Percentiles rank a stretch among this genome's conserved stretches.
phyloP scores from a whole-genome alignment of 139 green algal species.

The Haematococcus sp. region DNA sequence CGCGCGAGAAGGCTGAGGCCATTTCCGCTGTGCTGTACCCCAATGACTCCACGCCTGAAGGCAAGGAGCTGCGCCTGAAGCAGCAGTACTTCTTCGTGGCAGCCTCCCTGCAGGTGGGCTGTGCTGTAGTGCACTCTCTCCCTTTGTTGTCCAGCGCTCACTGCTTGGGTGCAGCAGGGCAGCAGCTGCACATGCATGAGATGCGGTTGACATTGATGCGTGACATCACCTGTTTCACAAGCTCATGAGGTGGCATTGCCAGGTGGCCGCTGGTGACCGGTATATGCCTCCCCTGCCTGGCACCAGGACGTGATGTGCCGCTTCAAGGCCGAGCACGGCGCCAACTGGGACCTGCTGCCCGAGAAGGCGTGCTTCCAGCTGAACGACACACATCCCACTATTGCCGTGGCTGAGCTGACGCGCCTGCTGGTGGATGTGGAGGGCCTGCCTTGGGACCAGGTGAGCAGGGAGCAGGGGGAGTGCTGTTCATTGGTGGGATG shows the following conservation, averaged over 20 bases:
- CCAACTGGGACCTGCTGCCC: slow-evolving; percentile 68
- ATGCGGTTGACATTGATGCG: too few species aligned
- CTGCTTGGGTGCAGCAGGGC: too few species aligned
- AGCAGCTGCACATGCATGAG: too few species aligned
- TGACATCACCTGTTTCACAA: too few species aligned
- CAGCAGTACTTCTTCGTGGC: slow-evolving; percentile 99
- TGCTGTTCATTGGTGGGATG: neutral
- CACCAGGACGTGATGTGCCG: slow-evolving; percentile 72
- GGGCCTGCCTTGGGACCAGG: slow-evolving; percentile 81
- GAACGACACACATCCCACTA: slow-evolving; percentile 99
- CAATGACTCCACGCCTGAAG: slow-evolving; percentile 94
- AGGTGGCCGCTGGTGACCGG: too few species aligned
- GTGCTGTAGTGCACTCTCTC: neutral
- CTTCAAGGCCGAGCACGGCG: slow-evolving; percentile 66
- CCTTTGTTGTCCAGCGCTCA: neutral
- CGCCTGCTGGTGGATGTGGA: slow-evolving; percentile 94
- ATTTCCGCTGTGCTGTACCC: slow-evolving; percentile 98
- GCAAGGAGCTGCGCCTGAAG: slow-evolving; percentile 98
- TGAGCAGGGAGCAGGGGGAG: slow-evolving; percentile 49
- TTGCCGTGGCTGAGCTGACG: slow-evolving; percentile 96
- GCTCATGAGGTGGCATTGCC: neutral
- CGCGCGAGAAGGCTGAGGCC: slow-evolving; percentile 81
- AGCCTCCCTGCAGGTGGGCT: slow-evolving; percentile 88
- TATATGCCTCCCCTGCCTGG: too few species aligned
- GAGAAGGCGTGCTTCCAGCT: slow-evolving; percentile 93